A percentile compares a stretch with the other conserved stretches of the same genome.
These are phyloP conservation scores for Martiniozyma abietophila DNA, from an alignment of 805 yeast species.

Conservation along the genomic window DNA sequence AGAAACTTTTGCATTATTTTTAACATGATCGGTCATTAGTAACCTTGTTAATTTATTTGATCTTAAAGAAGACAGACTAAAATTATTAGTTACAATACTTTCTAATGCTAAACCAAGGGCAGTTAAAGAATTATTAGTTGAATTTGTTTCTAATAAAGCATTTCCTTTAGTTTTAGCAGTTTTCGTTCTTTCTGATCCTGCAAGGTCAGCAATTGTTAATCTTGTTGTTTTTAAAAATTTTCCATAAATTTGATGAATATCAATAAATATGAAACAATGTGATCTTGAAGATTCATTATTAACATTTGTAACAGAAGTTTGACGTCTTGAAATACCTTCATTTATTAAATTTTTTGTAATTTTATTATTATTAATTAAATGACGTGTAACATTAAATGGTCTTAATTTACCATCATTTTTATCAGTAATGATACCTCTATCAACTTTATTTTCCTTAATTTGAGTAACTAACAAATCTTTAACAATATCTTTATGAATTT, in stretches of 20 bases:
- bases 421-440: constrained; percentile 35
- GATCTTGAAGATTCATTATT: constrained; percentile 40
- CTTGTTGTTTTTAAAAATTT: constrained; percentile 24
- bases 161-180: constrained; percentile 35
- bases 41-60: constrained; percentile 41
- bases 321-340: constrained; percentile 28
- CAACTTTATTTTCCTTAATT: constrained; percentile 17
- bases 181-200: constrained; percentile 42
- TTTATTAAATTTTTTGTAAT: constrained; percentile 31
- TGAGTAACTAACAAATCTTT: constrained; percentile 26
- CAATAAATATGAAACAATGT: constrained; percentile 39
- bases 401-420: constrained; percentile 34
- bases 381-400: constrained; percentile 34
- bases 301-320: constrained; percentile 35
- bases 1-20: constrained; percentile 23
- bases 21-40: constrained; percentile 36
- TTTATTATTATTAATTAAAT: constrained; percentile 28
- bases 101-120: constrained; percentile 42
- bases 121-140: constrained; percentile 40
- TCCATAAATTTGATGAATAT: constrained; percentile 16
- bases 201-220: constrained; percentile 41
- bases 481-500: constrained; percentile 39
- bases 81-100: constrained; percentile 29
- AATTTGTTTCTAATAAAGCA: constrained; percentile 38
- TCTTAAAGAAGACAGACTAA: constrained; percentile 35